Base-by-base conservation (phyloP, 1,139 yeast genomes). In the Protomyces gravidus region DNA sequence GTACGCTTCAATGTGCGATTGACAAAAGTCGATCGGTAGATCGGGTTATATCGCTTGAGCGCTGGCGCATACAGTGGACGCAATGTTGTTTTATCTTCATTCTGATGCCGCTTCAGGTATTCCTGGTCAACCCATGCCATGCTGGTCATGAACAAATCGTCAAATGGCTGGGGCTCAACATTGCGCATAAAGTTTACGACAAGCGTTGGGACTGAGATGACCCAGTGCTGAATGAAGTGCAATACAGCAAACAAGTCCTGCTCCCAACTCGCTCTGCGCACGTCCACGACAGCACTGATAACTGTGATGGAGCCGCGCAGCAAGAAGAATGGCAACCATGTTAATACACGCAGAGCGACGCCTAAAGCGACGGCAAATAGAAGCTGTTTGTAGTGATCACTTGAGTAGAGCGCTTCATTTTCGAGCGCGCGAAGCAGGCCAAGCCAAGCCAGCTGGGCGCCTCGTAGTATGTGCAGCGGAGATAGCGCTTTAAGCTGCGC, bases 371-470 rank as follows among this genome's bases (percentile, higher is more conserved):
- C 42, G 26, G 28, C 27, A 6, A 32, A 21, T 19, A 30, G 23
- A 5, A 40, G 47, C 36, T 30, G 47, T 17, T 28, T n/a, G 36
- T 25, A 25, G 39, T 50, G 47, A 13, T 40, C 26, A 17, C 19
- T 26, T 42, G 69, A 67, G 53, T 73, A 70, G 53, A 75, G 63
- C 23, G 71, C 70, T 1, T 80, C 80, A 66, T 80, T 80, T 65
- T 75, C 77, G 27, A 80, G 68, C 1, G 81, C 77, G 39, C 83
- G 67, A 63, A 76, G 78, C 1, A 75, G 74, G 2, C 84, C 83
- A 5, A 80, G 69, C 5, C 78, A 57, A 0, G 82, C 80, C 55
- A 82, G 70, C 68, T 81, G 84, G 28, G 78, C 64, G 0, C 86
- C 85, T n/a, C 84, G 72, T 13, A 78, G 63, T 19, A 81, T 27